Evolutionary conservation across 225 moss, liverwort and hornwort species (phyloP), one percentile per base, ranked within the genome.

Genomic region (Thuidium tamariscinum): DNA sequence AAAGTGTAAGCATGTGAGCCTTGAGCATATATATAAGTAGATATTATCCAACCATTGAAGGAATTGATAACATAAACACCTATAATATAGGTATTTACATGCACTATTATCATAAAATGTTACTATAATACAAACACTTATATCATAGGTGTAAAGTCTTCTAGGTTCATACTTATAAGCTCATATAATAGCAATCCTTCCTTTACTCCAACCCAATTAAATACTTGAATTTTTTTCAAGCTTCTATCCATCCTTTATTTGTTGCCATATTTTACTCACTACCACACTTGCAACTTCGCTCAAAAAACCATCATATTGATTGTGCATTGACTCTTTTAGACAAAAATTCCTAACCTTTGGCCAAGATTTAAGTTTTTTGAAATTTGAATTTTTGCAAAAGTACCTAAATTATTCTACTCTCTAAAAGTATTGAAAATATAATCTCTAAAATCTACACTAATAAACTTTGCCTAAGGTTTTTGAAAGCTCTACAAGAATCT

Each of bases 211-310:
- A 39, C 0, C 39, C 1, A 68, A 1, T 1, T 21, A 0, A 16
- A 5, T 5, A 16, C 7, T 69, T 4, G 4, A 68, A 39, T 13
- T 39, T 13, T 22, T 41, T 7, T 41, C 4, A 69, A 39, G 4
- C 25, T 69, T 23, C 2, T 39, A 2, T 10, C n/a, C n/a, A n/a
- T n/a, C n/a, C n/a, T n/a, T n/a, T n/a, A n/a, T n/a, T n/a, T n/a
- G n/a, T n/a, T n/a, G n/a, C 3, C 7, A 1, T 68, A 0, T 1
- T 4, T 23, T 39, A 23, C 23, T 13, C 39, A 4, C 0, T 0
- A 0, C 2, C 0, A 0, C 22, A 68, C 1, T 68, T 39, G 13
- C 2, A 2, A 68, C 37, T 3, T 67, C 0, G 4, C 0, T 67
- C 3, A 36, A 39, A 1, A 2, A 68, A 2, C 2, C 39, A 4